phyloP scores from a whole-genome alignment of 2,329 filamentous ascomycete genomes.

The Exserohilum rostratum region DNA sequence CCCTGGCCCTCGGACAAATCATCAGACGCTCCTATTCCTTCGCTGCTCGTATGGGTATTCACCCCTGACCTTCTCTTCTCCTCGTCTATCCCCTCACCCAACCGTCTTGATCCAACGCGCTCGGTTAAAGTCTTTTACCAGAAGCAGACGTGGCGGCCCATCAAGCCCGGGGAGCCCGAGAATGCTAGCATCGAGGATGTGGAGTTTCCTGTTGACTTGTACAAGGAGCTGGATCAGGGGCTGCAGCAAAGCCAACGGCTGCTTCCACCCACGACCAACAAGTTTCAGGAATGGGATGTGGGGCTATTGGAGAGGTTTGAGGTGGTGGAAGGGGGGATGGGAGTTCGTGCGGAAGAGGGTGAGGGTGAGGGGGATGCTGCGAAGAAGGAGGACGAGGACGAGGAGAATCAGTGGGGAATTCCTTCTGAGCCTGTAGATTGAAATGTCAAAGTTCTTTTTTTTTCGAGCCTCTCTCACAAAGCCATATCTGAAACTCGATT shows the following conservation, averaged over 20 bases:
- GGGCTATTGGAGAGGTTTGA: conserved; percentile 65
- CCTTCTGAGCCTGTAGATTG: conserved; percentile 10
- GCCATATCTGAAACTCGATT: neutral
- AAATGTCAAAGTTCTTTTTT: neutral
- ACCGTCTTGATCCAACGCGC: conserved; percentile 50
- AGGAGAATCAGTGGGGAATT: neutral
- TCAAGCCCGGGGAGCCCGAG: conserved; percentile 42
- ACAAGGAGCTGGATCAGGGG: conserved; percentile 52
- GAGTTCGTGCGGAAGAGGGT: neutral
- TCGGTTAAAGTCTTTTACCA: conserved; percentile 65
- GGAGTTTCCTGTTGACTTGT: conserved; percentile 58
- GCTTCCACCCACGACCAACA: conserved; percentile 62
- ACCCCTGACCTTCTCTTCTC: conserved; percentile 65
- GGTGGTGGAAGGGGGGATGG: conserved; percentile 23
- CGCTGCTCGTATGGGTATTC: conserved; percentile 63
- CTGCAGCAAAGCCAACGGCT: conserved; percentile 59
- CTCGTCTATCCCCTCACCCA: conserved; percentile 44
- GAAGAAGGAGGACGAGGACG: neutral
- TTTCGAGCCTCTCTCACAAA: neutral
- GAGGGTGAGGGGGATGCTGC: neutral
- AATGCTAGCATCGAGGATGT: conserved; percentile 58
- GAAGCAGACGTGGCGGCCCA: conserved; percentile 29
- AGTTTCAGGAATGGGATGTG: conserved; percentile 71
- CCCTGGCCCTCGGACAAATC: neutral
- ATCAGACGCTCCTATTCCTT: conserved; percentile 18